phyloP scores from a whole-genome alignment of 2,329 filamentous ascomycete species.

The Dactylellina parvicollis region DNA sequence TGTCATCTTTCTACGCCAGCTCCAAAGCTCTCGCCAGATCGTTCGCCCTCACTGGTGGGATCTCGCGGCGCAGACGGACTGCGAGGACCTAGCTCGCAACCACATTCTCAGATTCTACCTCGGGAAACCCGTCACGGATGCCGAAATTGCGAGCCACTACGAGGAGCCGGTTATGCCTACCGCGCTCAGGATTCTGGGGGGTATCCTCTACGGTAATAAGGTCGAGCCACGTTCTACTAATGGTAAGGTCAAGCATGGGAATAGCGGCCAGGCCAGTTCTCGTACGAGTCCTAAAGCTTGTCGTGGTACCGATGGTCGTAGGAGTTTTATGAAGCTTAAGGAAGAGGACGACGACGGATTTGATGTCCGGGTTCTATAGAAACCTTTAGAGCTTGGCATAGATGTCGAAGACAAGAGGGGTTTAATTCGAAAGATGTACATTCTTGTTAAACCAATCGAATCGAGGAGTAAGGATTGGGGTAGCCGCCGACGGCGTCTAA shows the following conservation, averaged over 20 bases:
- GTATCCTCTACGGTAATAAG: slow-evolving; percentile 21
- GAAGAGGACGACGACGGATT: too few relatives aligned
- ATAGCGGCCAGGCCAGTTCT: neutral
- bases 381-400: too few relatives aligned
- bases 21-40: slow-evolving; percentile 23
- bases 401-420: too few relatives aligned
- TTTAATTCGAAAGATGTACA: too few relatives aligned
- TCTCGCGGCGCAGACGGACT: slow-evolving; percentile 16
- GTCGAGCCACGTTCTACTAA: neutral
- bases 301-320: neutral
- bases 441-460: too few relatives aligned
- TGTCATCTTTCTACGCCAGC: slow-evolving; percentile 27
- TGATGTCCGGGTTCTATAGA: too few relatives aligned
- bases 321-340: too few relatives aligned
- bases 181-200: slow-evolving; percentile 18
- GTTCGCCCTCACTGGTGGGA: slow-evolving; percentile 47
- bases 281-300: neutral
- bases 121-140: slow-evolving; percentile 11
- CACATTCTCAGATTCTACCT: slow-evolving; percentile 34
- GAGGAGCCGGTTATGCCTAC: slow-evolving; percentile 21
- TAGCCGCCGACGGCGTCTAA: too few relatives aligned
- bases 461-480: too few relatives aligned
- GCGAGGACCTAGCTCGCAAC: slow-evolving; percentile 44
- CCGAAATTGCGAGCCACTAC: slow-evolving; percentile 21
- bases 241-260: neutral